Conservation (phyloP, 208 protist genomes). For the Leishmania arabica region DNA sequence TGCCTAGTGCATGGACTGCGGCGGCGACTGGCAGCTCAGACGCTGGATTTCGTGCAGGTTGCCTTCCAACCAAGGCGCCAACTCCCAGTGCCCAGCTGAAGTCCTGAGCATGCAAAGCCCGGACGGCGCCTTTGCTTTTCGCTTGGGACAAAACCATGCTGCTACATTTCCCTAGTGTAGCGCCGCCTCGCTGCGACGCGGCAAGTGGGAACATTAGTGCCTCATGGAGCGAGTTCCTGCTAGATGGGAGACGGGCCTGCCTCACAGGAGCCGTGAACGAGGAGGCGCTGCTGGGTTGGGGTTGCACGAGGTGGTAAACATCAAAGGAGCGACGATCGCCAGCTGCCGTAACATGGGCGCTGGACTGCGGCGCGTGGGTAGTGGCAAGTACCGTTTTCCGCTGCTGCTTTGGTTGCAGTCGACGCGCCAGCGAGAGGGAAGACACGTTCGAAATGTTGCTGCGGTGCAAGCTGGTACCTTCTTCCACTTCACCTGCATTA, state of each 20-base stretch:
- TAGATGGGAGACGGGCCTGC: not conserved
- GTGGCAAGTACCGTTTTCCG: not conserved
- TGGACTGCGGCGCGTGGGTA: not conserved
- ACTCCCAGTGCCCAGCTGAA: not conserved
- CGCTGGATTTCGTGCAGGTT: not conserved
- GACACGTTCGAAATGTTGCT: not conserved
- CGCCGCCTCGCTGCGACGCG: not conserved
- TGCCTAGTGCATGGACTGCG: not conserved
- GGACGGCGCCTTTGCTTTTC: conserved; percentile 11
- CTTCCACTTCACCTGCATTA: not conserved
- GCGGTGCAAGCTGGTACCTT: not conserved
- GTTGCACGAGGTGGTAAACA: not conserved
- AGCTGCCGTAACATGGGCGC: not conserved
- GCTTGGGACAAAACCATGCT: conserved; percentile 10
- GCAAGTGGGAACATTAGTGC: not conserved
- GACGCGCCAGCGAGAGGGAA: not conserved
- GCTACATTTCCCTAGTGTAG: not conserved
- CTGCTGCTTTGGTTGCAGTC: not conserved
- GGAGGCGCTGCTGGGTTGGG: not conserved
- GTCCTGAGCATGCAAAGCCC: not conserved
- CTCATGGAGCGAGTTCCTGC: not conserved
- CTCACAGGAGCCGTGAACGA: not conserved
- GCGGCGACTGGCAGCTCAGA: not conserved
- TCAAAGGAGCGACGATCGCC: not conserved
- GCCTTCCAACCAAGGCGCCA: conserved; percentile 6